These are phyloP conservation scores for Abrus precatorius DNA, from an alignment of 306 rosid species.

Conservation along the genomic window DNA sequence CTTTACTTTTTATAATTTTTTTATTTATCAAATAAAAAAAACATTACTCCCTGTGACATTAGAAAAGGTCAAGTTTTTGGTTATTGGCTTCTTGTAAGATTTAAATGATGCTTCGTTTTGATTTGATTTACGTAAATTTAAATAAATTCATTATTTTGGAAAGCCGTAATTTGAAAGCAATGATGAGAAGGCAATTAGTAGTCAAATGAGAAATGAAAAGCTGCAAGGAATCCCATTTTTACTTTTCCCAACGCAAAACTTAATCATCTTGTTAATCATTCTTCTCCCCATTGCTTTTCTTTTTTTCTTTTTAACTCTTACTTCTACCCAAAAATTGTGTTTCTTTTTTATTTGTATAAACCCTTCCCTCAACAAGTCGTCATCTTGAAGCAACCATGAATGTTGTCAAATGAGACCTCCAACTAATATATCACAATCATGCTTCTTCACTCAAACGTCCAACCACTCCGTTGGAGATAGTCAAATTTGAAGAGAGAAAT, in stretches of 20 bases:
- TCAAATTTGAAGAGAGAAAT: too few species aligned
- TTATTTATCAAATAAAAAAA: too few species aligned
- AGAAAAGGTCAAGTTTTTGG: not conserved
- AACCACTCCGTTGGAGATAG: too few species aligned
- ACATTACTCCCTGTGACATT: not conserved
- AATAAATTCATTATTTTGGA: not conserved
- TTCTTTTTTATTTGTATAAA: too few species aligned
- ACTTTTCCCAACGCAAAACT: constrained; percentile 30
- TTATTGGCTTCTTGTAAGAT: not conserved
- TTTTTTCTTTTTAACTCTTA: too few species aligned
- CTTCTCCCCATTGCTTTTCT: not conserved
- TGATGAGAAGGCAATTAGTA: constrained; percentile 17
- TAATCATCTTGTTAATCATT: constrained; percentile 12
- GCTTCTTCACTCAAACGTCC: too few species aligned
- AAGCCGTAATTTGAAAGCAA: constrained; percentile 17
- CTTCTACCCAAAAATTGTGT: too few species aligned
- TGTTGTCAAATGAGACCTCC: too few species aligned
- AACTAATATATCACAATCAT: too few species aligned
- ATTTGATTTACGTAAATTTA: not conserved
- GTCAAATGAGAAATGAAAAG: constrained; percentile 36
- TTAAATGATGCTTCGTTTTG: not conserved
- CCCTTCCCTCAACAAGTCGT: too few species aligned
- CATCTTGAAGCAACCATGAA: too few species aligned
- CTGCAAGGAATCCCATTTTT: not conserved
- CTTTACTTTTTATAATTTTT: too few species aligned